phyloP scores from a whole-genome alignment of 768 basidiomycete species.

The Tylopilus sp. region DNA sequence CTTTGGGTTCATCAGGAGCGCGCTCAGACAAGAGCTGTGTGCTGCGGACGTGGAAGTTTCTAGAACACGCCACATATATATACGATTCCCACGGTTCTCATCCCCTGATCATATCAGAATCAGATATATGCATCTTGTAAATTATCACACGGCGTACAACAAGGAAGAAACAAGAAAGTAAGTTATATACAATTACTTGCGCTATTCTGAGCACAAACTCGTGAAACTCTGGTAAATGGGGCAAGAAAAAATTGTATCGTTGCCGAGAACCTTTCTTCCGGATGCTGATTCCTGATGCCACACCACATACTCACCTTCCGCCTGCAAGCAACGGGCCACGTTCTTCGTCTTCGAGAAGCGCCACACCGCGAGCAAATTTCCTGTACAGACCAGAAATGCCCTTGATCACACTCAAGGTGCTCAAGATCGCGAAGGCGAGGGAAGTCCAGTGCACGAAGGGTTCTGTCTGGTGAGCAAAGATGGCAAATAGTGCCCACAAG shows the following conservation, averaged over 20 bases:
- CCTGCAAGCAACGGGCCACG: constrained; percentile 79
- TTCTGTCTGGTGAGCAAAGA: constrained; percentile 71
- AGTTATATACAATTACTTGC: not conserved
- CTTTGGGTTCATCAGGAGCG: too few relatives aligned
- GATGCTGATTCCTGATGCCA: not conserved
- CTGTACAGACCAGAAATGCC: constrained; percentile 55
- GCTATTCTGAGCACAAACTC: not conserved
- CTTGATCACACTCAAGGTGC: constrained; percentile 82
- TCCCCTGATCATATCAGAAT: not conserved
- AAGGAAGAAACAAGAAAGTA: not conserved
- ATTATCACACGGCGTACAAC: constrained; percentile 5
- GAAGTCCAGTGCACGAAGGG: constrained; percentile 88
- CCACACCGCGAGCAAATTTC: constrained; percentile 43
- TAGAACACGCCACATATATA: constrained; percentile 22
- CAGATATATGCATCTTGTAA: not conserved
- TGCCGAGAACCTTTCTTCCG: not conserved
- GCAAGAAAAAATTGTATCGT: not conserved
- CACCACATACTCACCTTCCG: constrained; percentile 17
- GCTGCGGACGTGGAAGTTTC: constrained; percentile 25
- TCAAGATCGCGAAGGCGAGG: constrained; percentile 79
- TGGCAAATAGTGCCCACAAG: constrained; percentile 90
- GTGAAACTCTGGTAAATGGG: not conserved
- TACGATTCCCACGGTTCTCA: constrained; percentile 15
- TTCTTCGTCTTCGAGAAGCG: constrained; percentile 81
- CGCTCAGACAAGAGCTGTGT: not conserved